Evolutionary conservation across 1,284 basidiomycete species (phyloP), one percentile per base, ranked within the genome.

Genomic region (Irpex sp.): DNA sequence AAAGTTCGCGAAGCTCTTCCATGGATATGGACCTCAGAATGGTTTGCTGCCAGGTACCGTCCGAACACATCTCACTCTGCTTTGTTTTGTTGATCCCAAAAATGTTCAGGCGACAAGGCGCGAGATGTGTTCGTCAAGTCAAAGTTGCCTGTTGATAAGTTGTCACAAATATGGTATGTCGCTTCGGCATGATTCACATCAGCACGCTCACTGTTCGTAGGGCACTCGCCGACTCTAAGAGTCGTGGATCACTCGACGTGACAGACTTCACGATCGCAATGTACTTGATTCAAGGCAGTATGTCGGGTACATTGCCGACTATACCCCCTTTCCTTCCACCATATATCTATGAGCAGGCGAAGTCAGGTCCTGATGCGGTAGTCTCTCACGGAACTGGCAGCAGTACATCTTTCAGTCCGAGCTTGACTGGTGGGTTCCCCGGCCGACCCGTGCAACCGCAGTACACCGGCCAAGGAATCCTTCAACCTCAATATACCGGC

Each of bases 241-340:
- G 92, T 68, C 87, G 97, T 64, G 97, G 97, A 49, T 81, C 85
- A 2, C 86, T 99, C 64, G 97, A 99, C 74, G 81, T 89, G 21
- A 85, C 92, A 51, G 97, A 99, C 77, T 99, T 99, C 73, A 91
- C 92, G 67, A 89, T 99, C 71, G 97, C 93, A 59, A 98, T 99
- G 97, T 94, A 92, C 74, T 85, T 96, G 71, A 97, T 98, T 68
- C 96, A 98, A 76, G 89, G 86, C 50, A 83, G 86, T 57, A 98
- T 99, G 96, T 88, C 90, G 57, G 87, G 88, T 60, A 83, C 90
- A 60, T 79, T 95, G 62, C 78, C 89, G 51, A 82, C 81, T 57
- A 83, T 99, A 54, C 97, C 97, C 8, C 74, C 86, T 1, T 78
- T 83, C 0, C 83, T 99, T 13, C 95, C 97, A n/a, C 88, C 93